phyloP scores from a whole-genome alignment of 495 filamentous ascomycete genomes.

The Pyrenula aspistea region DNA sequence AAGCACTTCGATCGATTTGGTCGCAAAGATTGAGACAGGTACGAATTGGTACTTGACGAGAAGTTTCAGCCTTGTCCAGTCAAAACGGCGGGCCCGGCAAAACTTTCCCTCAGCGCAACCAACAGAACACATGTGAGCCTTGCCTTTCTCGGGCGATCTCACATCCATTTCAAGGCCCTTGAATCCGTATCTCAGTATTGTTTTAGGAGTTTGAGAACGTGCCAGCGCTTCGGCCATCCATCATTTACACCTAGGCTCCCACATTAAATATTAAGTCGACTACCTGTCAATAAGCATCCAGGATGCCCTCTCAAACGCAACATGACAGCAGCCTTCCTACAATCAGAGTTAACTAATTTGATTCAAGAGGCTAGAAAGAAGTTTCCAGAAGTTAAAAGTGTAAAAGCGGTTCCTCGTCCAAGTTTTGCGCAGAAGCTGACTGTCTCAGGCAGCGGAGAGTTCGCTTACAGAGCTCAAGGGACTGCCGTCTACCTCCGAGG shows the following conservation, averaged over 20 bases:
- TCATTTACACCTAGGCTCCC: no score
- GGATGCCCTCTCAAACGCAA: background rate
- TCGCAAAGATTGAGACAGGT: no score
- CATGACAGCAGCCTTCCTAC: slow-evolving; percentile 90
- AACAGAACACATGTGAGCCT: background rate
- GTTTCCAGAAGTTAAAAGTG: slow-evolving; percentile 76
- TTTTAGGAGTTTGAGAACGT: no score
- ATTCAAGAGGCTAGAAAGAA: slow-evolving; percentile 94
- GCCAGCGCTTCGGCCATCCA: no score
- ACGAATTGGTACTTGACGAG: background rate
- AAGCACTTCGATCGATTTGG: no score
- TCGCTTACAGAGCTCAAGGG: slow-evolving; percentile 81
- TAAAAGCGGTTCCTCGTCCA: slow-evolving; percentile 21
- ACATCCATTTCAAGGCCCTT: no score
- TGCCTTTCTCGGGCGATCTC: no score
- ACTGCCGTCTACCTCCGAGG: slow-evolving; percentile 63
- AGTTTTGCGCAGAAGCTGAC: slow-evolving; percentile 9
- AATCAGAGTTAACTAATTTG: slow-evolving; percentile 78
- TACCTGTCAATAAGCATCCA: no score
- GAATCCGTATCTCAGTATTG: no score
- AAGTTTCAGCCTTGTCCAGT: background rate
- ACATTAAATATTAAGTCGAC: no score
- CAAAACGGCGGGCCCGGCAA: background rate
- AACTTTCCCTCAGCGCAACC: background rate
- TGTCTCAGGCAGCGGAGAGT: slow-evolving; percentile 74